Evolutionary conservation across 805 yeast genomes (phyloP), one percentile per base, ranked within the genome.

Genomic region (Sugiyamaella boreocaroliniensis): DNA sequence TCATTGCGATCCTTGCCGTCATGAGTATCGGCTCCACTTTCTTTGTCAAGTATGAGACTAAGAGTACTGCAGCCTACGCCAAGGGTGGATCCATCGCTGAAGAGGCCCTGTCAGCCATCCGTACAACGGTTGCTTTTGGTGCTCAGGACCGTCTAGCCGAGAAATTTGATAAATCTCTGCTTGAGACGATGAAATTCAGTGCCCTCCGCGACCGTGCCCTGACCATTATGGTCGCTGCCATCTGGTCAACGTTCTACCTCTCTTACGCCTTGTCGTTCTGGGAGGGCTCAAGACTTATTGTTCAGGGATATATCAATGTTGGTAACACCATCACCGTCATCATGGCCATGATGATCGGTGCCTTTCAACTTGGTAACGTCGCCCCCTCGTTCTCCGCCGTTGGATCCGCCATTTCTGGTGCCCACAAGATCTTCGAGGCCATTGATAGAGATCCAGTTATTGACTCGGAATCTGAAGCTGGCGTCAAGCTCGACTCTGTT

Each of bases 51-150:
- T 64, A 56, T 50, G 59, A 63, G 37, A 52, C 58, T 34, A 44
- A 41, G 14, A 53, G 58, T 29, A 56, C 57, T n/a, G 51, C 55
- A n/a, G 61, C 58, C 8, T 68, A 68, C 48, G 60, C 66, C 4
- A 45, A 49, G 41, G 71, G 74, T 15, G 64, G 72, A 19, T 59
- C 69, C 10, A 58, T 72, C 16, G 76, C 76, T 15, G 76, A 72
- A 54, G 76, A 72, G 57, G 65, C 70, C 8, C 51, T 72, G n/a
- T 61, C 72, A n/a, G 66, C 75, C 6, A 66, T 71, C 18, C 67
- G 75, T 46, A 72, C 68, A 49, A 71, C 73, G 2, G 68, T 70
- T 14, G 76, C 76, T 1, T 71, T 72, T 48, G 74, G 75, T 18
- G 61, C 70, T 20, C 76, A 72, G 57, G 64, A 67, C 9, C 62